These are phyloP conservation scores for Heliamphora exappendiculata DNA, from an alignment of 148 eudicot genomes.

Conservation along the genomic window DNA sequence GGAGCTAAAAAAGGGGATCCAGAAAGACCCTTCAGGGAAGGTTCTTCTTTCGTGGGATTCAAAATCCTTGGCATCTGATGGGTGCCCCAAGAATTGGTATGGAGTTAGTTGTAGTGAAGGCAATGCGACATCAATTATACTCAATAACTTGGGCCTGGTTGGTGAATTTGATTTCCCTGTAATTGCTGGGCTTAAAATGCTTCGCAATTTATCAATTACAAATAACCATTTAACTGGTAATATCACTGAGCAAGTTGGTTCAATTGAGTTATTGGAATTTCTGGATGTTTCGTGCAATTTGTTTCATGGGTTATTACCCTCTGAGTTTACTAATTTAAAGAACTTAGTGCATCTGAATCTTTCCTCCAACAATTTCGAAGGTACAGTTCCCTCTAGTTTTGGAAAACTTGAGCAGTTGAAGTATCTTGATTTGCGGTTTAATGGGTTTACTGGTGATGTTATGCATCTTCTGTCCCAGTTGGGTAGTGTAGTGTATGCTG, in stretches of 20 bases:
- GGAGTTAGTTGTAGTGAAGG: constrained; percentile 51
- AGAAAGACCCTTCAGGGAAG: constrained; percentile 32
- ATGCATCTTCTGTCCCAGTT: constrained; percentile 37
- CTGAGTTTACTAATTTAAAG: constrained; percentile 28
- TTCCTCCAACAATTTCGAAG: constrained; percentile 43
- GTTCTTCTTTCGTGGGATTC: constrained; percentile 52
- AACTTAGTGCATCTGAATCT: constrained; percentile 42
- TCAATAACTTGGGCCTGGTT: constrained; percentile 37
- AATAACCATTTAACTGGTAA: constrained; percentile 45
- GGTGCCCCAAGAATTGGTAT: constrained; percentile 56
- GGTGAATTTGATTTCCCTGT: constrained; percentile 43
- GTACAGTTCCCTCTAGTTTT: constrained; percentile 40
- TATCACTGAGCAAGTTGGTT: constrained; percentile 27
- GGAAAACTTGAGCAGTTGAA: constrained; percentile 30
- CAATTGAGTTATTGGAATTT: constrained; percentile 32
- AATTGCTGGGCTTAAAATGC: constrained; percentile 36
- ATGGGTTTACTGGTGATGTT: constrained; percentile 47
- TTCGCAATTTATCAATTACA: constrained; percentile 45
- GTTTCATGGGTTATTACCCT: constrained; percentile 41
- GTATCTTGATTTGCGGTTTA: constrained; percentile 52
- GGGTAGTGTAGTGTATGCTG: constrained; percentile 39
- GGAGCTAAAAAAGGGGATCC: constrained; percentile 47
- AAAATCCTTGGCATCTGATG: constrained; percentile 47
- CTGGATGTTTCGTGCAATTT: constrained; percentile 54
- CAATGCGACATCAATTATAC: constrained; percentile 40